Base-by-base conservation (phyloP, 2,329 filamentous ascomycete species). In the Penicillium sp. region DNA sequence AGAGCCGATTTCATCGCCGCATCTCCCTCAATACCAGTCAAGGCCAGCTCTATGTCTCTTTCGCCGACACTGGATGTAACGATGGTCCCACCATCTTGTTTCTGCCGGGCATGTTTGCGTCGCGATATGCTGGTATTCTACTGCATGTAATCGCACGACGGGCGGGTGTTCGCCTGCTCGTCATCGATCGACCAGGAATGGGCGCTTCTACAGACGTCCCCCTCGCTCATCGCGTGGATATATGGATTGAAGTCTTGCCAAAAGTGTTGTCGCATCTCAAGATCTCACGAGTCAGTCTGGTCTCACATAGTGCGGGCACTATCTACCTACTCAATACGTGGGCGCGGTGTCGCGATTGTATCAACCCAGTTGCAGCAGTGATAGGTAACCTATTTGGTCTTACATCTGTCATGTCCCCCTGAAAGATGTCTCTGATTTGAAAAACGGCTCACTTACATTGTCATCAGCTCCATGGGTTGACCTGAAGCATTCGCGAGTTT, bases 391-490 rank as follows among this genome's bases (percentile, higher is more conserved):
- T 18, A 18, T 18, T 18, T 18, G 18, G 18, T 18, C 25, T 36
- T 4, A 26, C 27, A 27, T 37, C 7, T 6, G 7, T 32, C 29
- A 7, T 32, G 29, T 32, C 29, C 29, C 29, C 11, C 29, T 32
- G 7, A 3, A 5, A 32, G 29, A 32, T 7, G 8, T 11, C 11
- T 32, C 29, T 32, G 7, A 3, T 32, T 8, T 11, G 29, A 32
- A 7, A 11, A 5, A 8, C 11, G 11, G 5, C 26, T 27, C 13
- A n/a, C 4, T n/a, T 37, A 28, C 34, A 28, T 13, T 34, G n/a
- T 57, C 69, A 35, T 55, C 63, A 67, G 70, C 68, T 3, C 71
- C 72, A 0, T 77, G 68, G 66, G 71, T 76, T 3, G 66, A 72
- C 44, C 64, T 65, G 40, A 55, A 62, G 1, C 57, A 68, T 45